Evolutionary conservation across 257 asterid species (phyloP).

Genomic region (Prunella vulgaris): DNA sequence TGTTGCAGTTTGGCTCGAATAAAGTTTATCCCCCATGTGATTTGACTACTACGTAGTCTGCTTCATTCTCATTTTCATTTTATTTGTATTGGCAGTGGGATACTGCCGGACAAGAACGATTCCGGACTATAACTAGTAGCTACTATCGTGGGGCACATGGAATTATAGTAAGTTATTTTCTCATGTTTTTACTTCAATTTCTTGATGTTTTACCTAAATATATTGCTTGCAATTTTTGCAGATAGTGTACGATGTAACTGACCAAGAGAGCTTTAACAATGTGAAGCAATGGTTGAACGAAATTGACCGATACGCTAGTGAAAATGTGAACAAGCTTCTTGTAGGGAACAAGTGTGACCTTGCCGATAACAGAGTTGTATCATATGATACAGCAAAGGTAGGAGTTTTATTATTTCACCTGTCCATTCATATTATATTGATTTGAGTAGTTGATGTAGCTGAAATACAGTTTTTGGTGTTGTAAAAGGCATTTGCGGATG

Average conservation of each 20-base stretch:
- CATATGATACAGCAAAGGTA: slow-evolving; percentile 79
- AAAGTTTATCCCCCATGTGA: slow-evolving; percentile 7
- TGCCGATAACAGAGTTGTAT: slow-evolving; percentile 60
- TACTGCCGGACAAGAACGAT: slow-evolving; percentile 93
- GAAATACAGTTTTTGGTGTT: slow-evolving; percentile 7
- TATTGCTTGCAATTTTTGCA: slow-evolving; percentile 26
- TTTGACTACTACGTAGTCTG: not conserved
- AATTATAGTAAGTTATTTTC: slow-evolving; percentile 51
- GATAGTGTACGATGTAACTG: slow-evolving; percentile 76
- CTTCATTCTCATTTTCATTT: not conserved
- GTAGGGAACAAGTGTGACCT: slow-evolving; percentile 80
- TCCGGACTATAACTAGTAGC: slow-evolving; percentile 87
- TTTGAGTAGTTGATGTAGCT: not conserved
- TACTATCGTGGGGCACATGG: slow-evolving; percentile 96
- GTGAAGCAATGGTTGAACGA: slow-evolving; percentile 87
- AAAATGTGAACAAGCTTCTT: slow-evolving; percentile 72
- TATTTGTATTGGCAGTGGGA: slow-evolving; percentile 58
- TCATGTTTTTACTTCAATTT: not conserved
- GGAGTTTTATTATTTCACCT: not conserved
- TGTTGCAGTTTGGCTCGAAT: not conserved
- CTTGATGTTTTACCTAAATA: not conserved
- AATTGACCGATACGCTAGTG: slow-evolving; percentile 85
- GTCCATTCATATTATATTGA: not conserved
- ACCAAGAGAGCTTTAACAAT: slow-evolving; percentile 75
- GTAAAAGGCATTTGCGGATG: slow-evolving; percentile 72